A percentile compares a stretch with the other conserved stretches of the same genome.
Conservation (phyloP, 78 protist genomes). For the Isochrysis galbana region DNA sequence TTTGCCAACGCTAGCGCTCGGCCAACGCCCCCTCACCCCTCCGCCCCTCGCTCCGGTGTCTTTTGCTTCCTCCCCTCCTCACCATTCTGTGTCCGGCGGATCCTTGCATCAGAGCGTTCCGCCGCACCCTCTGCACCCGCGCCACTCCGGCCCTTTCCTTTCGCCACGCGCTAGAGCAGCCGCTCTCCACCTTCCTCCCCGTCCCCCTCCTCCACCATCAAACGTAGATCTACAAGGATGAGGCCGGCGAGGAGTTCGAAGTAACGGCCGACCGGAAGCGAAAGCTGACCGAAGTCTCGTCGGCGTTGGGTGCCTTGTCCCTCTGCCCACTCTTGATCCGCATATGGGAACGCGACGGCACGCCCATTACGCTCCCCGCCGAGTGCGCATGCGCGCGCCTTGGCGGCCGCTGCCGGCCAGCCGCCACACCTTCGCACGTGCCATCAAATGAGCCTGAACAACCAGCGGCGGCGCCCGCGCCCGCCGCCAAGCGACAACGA, state of each 20-base stretch:
- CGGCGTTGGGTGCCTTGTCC: not conserved
- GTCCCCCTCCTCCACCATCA: not conserved
- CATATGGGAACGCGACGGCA: slow-evolving; percentile 9
- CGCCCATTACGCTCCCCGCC: not conserved
- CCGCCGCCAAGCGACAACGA: not conserved
- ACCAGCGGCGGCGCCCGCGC: not conserved
- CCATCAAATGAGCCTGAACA: not conserved
- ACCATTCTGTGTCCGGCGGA: not conserved
- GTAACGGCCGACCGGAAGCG: slow-evolving; percentile 29
- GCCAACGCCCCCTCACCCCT: too few relatives aligned
- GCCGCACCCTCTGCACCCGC: too few relatives aligned
- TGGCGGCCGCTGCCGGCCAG: not conserved
- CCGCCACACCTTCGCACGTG: not conserved
- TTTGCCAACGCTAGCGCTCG: too few relatives aligned
- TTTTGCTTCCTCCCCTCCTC: too few relatives aligned
- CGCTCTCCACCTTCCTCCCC: too few relatives aligned
- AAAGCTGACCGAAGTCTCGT: not conserved
- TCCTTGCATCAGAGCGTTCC: too few relatives aligned
- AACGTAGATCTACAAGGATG: not conserved
- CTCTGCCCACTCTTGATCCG: slow-evolving; percentile 1
- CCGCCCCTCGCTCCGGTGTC: too few relatives aligned
- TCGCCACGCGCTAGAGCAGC: too few relatives aligned
- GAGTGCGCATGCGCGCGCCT: not conserved
- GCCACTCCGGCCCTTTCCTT: too few relatives aligned
- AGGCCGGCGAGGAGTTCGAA: not conserved